phyloP scores from a whole-genome alignment of 2,329 filamentous ascomycete genomes.

The Bertia moriformis region DNA sequence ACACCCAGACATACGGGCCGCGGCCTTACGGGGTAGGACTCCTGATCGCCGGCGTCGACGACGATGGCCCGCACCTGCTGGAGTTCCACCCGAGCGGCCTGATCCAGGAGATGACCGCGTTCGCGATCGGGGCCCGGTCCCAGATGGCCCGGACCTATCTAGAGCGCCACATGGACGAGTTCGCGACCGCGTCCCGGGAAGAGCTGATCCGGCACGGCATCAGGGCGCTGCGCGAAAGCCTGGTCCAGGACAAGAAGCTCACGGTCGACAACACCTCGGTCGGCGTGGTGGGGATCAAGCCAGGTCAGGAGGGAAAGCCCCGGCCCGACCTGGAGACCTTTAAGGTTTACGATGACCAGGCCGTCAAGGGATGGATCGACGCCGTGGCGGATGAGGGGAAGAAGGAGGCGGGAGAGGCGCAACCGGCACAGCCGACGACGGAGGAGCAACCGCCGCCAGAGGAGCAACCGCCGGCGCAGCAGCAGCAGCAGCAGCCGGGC shows the following conservation, averaged over 20 bases:
- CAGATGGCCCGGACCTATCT: slow-evolving; percentile 98
- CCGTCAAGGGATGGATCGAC: slow-evolving; percentile 76
- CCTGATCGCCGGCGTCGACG: slow-evolving; percentile 83
- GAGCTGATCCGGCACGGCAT: slow-evolving; percentile 85
- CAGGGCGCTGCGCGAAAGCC: slow-evolving; percentile 80
- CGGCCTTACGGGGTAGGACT: slow-evolving; percentile 91
- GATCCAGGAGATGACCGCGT: slow-evolving; percentile 93
- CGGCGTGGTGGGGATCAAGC: slow-evolving; percentile 59
- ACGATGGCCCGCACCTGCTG: slow-evolving; percentile 85
- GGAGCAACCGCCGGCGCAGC: no score
- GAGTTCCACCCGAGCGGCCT: slow-evolving; percentile 95
- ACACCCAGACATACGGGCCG: slow-evolving; percentile 94
- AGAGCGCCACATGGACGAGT: slow-evolving; percentile 77
- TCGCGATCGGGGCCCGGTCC: slow-evolving; percentile 85
- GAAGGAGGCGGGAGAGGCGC: no score
- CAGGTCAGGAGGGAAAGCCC: slow-evolving; percentile 26
- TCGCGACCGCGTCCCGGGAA: slow-evolving; percentile 62
- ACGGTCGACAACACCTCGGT: slow-evolving; percentile 94
- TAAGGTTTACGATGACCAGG: slow-evolving; percentile 78
- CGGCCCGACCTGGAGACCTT: slow-evolving; percentile 61
- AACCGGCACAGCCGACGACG: no score
- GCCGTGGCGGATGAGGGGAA: slow-evolving; percentile 48
- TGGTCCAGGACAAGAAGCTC: slow-evolving; percentile 93
- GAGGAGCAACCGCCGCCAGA: no score
- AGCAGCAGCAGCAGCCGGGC: no score